phyloP scores from a whole-genome alignment of 1,284 basidiomycete genomes.

The Apiotrichum akiyoshidainum region DNA sequence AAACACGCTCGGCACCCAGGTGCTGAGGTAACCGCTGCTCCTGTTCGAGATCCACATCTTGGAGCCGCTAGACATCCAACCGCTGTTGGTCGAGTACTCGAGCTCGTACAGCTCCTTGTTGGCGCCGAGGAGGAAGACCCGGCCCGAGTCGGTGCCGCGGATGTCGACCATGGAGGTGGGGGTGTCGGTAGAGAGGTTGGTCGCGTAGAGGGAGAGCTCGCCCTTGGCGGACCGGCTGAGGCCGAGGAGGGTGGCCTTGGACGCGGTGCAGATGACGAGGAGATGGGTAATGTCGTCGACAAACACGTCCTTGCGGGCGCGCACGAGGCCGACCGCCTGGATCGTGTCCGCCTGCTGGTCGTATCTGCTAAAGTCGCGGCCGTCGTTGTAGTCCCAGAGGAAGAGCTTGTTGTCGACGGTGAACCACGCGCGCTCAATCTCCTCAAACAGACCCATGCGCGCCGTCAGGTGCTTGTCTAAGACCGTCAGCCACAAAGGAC shows the following conservation, averaged over 20 bases:
- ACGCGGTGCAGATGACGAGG: constrained; percentile 83
- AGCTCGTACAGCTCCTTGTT: constrained; percentile 91
- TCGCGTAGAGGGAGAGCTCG: constrained; percentile 84
- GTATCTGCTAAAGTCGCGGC: constrained; percentile 60
- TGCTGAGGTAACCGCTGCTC: constrained; percentile 32
- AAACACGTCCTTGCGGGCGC: constrained; percentile 69
- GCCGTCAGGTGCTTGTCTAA: constrained; percentile 39
- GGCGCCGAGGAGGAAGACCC: constrained; percentile 85
- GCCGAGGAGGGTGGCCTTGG: constrained; percentile 80
- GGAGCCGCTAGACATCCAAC: constrained; percentile 66
- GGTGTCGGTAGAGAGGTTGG: constrained; percentile 72
- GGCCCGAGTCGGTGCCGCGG: constrained; percentile 71
- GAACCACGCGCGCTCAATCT: constrained; percentile 93
- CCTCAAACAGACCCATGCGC: constrained; percentile 83
- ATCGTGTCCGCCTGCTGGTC: constrained; percentile 90
- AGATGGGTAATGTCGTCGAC: constrained; percentile 87
- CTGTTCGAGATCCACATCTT: constrained; percentile 53
- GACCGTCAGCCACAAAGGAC: background rate
- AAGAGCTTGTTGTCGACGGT: constrained; percentile 91
- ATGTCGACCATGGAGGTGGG: constrained; percentile 77
- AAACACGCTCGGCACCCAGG: constrained; percentile 31
- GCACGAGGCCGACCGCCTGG: constrained; percentile 76
- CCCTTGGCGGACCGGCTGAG: constrained; percentile 58
- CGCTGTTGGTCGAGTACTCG: constrained; percentile 84
- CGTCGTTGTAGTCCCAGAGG: constrained; percentile 94